Evolutionary conservation across 192 early-diverging fungal genomes (phyloP), one percentile per base, ranked within the genome.

Genomic region (Podila epigama): DNA sequence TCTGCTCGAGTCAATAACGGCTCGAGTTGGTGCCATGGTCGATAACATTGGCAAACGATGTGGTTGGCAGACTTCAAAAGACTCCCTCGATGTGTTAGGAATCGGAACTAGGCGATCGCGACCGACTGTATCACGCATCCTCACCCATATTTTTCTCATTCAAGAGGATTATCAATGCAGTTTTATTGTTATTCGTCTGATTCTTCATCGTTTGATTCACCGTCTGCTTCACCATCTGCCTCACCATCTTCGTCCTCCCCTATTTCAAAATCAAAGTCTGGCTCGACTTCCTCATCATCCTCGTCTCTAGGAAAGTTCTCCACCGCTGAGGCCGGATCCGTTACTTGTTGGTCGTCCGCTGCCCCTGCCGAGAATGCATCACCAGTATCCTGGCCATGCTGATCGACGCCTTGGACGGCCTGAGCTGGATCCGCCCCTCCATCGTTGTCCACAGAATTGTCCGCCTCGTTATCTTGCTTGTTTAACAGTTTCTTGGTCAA

Each of bases 251-350:
- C n/a, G n/a, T n/a, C n/a, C n/a, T n/a, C n/a, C n/a, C n/a, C n/a
- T n/a, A n/a, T n/a, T 35, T 63, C 61, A 63, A 63, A 63, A 7
- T 63, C 61, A 63, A 50, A 63, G 1, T 20, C 13, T 5, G 44
- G 35, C 8, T 53, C 58, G 12, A 60, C 31, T 25, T 63, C 53
- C 28, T 35, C 68, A 44, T 52, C 68, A 4, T 22, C 32, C 1
- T n/a, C 44, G 5, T 48, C 44, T 22, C 25, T 22, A 22, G 44
- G 32, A 12, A n/a, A 11, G 18, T 35, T 12, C 32, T 57, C 55
- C 18, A 33, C 28, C 0, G 67, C 33, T 31, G 48, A 20, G 2
- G 60, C 42, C n/a, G 58, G 35, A 31, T 70, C 60, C 12, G 69
- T 72, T 11, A 72, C 39, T 12, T 44, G 37, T 1, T 63, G 7